Base-by-base conservation (phyloP, 225 moss, liverwort and hornwort species). In the Pleurozium schreberi region DNA sequence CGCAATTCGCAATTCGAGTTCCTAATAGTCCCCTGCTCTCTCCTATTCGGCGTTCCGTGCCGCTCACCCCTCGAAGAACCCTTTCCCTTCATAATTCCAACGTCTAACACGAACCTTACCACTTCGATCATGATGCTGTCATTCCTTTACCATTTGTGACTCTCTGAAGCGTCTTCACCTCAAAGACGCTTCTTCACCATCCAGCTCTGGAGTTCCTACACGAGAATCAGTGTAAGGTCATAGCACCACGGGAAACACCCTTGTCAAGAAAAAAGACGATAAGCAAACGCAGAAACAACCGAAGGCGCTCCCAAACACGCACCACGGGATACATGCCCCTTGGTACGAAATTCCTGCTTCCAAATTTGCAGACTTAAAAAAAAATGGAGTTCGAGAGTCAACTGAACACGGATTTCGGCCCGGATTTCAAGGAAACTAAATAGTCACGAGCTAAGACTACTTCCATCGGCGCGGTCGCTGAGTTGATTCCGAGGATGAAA, bases 81-180 rank as follows among this genome's bases (percentile, higher is more conserved):
- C 60, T 52, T 79, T 83, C 83, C 65, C 66, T 83, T 83, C 89
- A 75, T 82, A 53, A 75, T 90, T 83, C 75, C 84, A 73, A 73
- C 84, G 68, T 63, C 85, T 49, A 67, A 63, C 80, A 22, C 66
- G 36, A 66, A 34, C 52, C 50, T 17, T 27, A 47, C 65, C 86
- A 58, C 88, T 73, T 88, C 86, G 61, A 91, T 91, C 91, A 90
- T 86, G 84, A 68, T 81, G 68, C 45, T 88, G 53, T 61, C 57
- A 67, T 78, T 68, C 63, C 60, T 40, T 45, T 30, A 28, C 59
- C 28, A 42, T 42, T 62, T 81, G 42, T 18, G 49, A 22, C 70
- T 77, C 83, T 62, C 47, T 82, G 49, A 82, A 88, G 68, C 33
- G 43, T 18, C 23, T 40, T 55, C 81, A 53, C 71, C 78, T 86